These are phyloP conservation scores for Tausonia pullulans DNA, from an alignment of 1,284 basidiomycete species.

Conservation along the genomic window DNA sequence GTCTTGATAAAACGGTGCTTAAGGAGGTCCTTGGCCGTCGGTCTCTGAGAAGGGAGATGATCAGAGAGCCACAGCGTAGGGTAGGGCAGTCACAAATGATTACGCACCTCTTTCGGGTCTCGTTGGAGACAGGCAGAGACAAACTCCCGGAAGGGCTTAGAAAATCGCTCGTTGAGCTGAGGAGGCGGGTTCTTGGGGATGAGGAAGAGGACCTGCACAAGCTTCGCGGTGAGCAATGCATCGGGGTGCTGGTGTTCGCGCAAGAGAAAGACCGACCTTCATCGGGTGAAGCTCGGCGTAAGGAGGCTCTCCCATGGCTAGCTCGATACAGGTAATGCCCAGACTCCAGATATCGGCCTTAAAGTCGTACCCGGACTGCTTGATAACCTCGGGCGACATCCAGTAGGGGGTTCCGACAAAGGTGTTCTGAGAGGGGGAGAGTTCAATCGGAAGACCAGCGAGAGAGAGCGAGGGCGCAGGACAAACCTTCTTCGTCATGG, in stretches of 20 bases:
- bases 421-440: conserved; percentile 49
- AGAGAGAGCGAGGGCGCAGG: background rate
- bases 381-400: conserved; percentile 99
- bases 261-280: conserved; percentile 51
- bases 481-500: conserved; percentile 74
- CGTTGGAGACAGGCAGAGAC: conserved; percentile 84
- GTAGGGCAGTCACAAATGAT: background rate
- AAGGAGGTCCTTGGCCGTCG: conserved; percentile 82
- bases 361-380: conserved; percentile 97
- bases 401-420: conserved; percentile 96
- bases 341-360: conserved; percentile 98
- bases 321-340: conserved; percentile 92
- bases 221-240: background rate
- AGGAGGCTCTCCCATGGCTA: conserved; percentile 93
- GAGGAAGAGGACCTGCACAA: conserved; percentile 73
- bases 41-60: conserved; percentile 47
- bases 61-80: background rate
- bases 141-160: conserved; percentile 87
- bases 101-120: conserved; percentile 74
- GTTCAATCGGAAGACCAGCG: background rate
- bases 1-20: conserved; percentile 92
- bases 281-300: conserved; percentile 97
- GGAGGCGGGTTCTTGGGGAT: conserved; percentile 97
- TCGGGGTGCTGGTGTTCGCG: background rate
- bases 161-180: conserved; percentile 73